Conservation (phyloP, 1,139 yeast species). For the Saccharomyces hybrid region DNA sequence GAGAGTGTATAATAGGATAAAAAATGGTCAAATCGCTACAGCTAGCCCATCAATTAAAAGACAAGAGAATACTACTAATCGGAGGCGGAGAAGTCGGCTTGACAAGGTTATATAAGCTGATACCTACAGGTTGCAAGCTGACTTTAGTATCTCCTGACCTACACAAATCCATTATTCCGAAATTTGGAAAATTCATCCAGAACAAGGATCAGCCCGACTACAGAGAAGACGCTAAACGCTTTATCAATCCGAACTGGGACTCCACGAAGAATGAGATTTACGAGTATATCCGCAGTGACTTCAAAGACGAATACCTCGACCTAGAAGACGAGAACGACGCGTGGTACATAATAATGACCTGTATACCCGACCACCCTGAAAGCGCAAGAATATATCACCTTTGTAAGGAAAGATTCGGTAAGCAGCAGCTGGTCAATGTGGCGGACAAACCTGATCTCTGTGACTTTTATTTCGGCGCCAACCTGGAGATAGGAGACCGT, state of each 20-base stretch:
- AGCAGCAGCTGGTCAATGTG: conserved; percentile 29
- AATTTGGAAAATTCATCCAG: conserved; percentile 7
- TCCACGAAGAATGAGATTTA: conserved; percentile 11
- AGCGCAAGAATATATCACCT: conserved; percentile 23
- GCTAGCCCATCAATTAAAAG: conserved; percentile 27
- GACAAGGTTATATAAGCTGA: conserved; percentile 25
- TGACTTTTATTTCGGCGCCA: conserved; percentile 32
- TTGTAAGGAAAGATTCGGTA: conserved; percentile 21
- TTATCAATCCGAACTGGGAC: conserved; percentile 4
- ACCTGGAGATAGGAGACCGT: conserved; percentile 11
- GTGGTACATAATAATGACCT: conserved; percentile 26
- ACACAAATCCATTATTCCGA: conserved; percentile 12
- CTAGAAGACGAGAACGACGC: conserved; percentile 12
- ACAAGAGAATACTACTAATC: conserved; percentile 23
- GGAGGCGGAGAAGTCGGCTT: conserved; percentile 32
- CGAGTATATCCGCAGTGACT: conserved; percentile 14
- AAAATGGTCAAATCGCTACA: conserved; percentile 17
- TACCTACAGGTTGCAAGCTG: conserved; percentile 30
- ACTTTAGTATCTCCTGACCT: conserved; percentile 27
- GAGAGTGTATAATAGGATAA: background rate
- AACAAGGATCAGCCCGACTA: conserved; percentile 5
- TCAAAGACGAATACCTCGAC: conserved; percentile 13
- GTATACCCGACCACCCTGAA: conserved; percentile 23
- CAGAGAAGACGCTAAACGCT: conserved; percentile 3
- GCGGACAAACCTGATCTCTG: conserved; percentile 33